Evolutionary conservation across 805 yeast genomes (phyloP).

Genomic region (Wickerhamomyces ciferrii): DNA sequence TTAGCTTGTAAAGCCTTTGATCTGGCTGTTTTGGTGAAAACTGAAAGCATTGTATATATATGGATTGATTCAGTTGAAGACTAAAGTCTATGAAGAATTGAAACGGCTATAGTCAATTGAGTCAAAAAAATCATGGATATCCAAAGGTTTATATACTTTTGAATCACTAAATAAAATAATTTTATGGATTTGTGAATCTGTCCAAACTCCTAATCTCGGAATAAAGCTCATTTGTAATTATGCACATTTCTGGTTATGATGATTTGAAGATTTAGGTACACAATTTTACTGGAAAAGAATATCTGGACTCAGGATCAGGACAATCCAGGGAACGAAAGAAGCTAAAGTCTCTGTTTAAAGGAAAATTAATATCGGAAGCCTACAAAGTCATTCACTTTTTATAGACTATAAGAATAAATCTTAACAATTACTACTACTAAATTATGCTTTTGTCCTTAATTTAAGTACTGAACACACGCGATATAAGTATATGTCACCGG

Average conservation of each 20-base stretch:
- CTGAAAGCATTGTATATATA: not conserved
- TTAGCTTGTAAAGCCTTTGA: conserved; percentile 6
- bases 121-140: not conserved
- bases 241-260: not conserved
- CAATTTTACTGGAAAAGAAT: not conserved
- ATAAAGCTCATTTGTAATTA: not conserved
- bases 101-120: not conserved
- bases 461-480: too few relatives aligned
- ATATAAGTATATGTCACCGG: too few relatives aligned
- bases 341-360: not conserved
- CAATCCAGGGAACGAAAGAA: not conserved
- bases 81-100: not conserved
- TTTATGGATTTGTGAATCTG: not conserved
- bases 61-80: not conserved
- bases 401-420: too few relatives aligned
- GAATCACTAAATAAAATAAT: too few relatives aligned
- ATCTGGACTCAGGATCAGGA: not conserved
- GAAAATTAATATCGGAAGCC: not conserved
- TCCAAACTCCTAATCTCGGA: not conserved
- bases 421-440: not conserved
- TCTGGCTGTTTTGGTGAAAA: not conserved
- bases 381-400: not conserved
- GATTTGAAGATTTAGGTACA: not conserved
- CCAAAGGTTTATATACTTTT: not conserved
- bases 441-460: not conserved